phyloP scores from a whole-genome alignment of 2,329 filamentous ascomycete species.

The Trichoderma sp. region DNA sequence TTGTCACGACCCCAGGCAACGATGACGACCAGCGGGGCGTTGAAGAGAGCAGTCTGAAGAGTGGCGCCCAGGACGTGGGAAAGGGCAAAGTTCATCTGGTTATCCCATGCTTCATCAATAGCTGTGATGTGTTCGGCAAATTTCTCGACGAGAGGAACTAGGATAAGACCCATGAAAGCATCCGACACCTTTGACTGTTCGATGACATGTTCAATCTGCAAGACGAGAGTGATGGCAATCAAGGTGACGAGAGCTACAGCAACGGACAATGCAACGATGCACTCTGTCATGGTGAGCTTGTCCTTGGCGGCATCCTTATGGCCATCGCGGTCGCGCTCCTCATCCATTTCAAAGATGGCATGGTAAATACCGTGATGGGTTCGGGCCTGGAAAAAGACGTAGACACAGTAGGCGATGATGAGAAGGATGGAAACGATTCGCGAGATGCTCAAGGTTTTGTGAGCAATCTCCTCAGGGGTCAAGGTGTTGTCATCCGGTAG shows the following conservation, averaged over 20 bases:
- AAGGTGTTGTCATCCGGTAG: slow-evolving; percentile 34
- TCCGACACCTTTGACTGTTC: slow-evolving; percentile 34
- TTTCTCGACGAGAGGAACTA: slow-evolving; percentile 70
- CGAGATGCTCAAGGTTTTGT: slow-evolving; percentile 65
- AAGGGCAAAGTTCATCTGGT: slow-evolving; percentile 64
- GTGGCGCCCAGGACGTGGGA: slow-evolving; percentile 73
- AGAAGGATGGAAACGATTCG: slow-evolving; percentile 62
- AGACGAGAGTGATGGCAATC: slow-evolving; percentile 67
- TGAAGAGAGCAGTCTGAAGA: slow-evolving; percentile 75
- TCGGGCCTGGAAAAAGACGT: slow-evolving; percentile 71
- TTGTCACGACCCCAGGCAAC: slow-evolving; percentile 69
- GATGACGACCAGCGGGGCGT: slow-evolving; percentile 70
- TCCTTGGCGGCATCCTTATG: slow-evolving; percentile 58
- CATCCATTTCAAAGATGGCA: slow-evolving; percentile 70
- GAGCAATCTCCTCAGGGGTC: slow-evolving; percentile 43
- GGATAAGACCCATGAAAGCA: slow-evolving; percentile 54
- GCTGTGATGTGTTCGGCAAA: slow-evolving; percentile 70
- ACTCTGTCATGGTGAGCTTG: slow-evolving; percentile 68
- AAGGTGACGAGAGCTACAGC: slow-evolving; percentile 62
- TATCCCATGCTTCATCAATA: slow-evolving; percentile 66
- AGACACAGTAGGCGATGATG: slow-evolving; percentile 58
- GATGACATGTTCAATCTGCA: slow-evolving; percentile 58
- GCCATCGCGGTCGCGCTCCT: slow-evolving; percentile 65
- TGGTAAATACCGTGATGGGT: slow-evolving; percentile 78
- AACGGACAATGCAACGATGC: slow-evolving; percentile 58